Percentiles rank a stretch among this genome's conserved stretches.
phyloP scores from a whole-genome alignment of 2,329 filamentous ascomycete species.

The Aureobasidium sp. region DNA sequence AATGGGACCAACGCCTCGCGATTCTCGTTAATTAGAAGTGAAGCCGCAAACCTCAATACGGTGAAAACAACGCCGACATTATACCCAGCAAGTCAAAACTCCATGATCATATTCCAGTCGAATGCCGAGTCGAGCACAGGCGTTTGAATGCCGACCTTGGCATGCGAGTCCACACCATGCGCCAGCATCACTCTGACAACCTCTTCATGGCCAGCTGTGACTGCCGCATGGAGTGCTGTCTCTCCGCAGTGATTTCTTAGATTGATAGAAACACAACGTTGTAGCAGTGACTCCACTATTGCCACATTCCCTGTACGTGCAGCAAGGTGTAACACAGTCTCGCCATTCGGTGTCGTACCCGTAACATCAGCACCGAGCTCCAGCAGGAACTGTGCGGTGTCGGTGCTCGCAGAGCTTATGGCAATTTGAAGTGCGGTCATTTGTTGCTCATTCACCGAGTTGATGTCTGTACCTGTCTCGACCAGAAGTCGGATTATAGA shows the following conservation, averaged over 20 bases:
- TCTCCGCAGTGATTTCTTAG: background rate
- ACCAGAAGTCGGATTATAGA: background rate
- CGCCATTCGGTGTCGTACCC: background rate
- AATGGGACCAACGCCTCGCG: too few species aligned
- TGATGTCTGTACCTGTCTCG: background rate
- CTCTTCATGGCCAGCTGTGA: background rate
- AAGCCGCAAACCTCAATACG: too few species aligned
- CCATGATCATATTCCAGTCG: background rate
- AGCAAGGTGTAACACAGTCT: background rate
- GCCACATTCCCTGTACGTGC: background rate
- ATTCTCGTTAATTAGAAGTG: too few species aligned
- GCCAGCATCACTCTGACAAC: background rate
- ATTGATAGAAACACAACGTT: background rate
- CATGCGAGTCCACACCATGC: background rate
- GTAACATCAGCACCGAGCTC: background rate
- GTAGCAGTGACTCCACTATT: background rate
- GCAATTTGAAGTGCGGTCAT: background rate
- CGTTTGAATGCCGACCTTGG: background rate
- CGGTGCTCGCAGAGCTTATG: background rate
- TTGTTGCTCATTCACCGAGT: background rate
- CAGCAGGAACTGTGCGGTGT: background rate
- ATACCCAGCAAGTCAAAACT: background rate
- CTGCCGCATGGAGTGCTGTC: background rate
- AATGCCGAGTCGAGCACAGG: background rate
- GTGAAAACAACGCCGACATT: background rate